Conservation (phyloP, 2,329 filamentous ascomycete genomes). For the Cryphonectria carpinicola region DNA sequence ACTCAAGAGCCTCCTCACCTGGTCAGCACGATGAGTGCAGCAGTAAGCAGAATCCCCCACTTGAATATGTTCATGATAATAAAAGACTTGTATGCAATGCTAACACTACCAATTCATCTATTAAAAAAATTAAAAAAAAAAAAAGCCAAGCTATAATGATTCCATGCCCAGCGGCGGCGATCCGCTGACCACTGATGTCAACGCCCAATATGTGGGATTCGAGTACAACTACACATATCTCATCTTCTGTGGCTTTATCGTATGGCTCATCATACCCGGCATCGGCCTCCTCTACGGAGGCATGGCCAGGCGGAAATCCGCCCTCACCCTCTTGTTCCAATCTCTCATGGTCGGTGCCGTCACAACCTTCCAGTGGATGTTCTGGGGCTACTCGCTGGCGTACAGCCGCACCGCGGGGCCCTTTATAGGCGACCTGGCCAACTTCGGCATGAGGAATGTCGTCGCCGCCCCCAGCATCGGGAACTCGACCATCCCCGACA, state of each 20-base stretch:
- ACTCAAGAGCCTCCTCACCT: not conserved
- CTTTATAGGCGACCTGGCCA: slow-evolving; percentile 78
- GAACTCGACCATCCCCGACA: slow-evolving; percentile 61
- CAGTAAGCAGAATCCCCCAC: slow-evolving; percentile 9
- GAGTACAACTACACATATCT: slow-evolving; percentile 67
- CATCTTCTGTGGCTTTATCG: slow-evolving; percentile 61
- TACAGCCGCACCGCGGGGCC: slow-evolving; percentile 78
- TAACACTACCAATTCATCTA: not conserved
- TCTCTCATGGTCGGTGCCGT: slow-evolving; percentile 61
- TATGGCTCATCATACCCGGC: slow-evolving; percentile 69
- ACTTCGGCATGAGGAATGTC: slow-evolving; percentile 72
- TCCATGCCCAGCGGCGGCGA: slow-evolving; percentile 35
- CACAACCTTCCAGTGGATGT: slow-evolving; percentile 84
- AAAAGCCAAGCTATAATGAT: slow-evolving; percentile 30
- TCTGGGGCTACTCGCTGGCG: slow-evolving; percentile 84
- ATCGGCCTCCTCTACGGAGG: slow-evolving; percentile 69
- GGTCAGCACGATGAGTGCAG: slow-evolving; percentile 21
- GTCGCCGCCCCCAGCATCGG: slow-evolving; percentile 63
- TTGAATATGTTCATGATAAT: no score
- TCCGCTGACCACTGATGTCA: slow-evolving; percentile 34
- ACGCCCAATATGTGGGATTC: slow-evolving; percentile 60
- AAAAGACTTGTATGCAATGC: not conserved
- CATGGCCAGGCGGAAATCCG: slow-evolving; percentile 64
- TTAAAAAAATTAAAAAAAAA: no score
- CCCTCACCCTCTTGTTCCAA: slow-evolving; percentile 65